Conservation (phyloP, 2,329 filamentous ascomycete genomes). For the Fusarium ramigenum region DNA sequence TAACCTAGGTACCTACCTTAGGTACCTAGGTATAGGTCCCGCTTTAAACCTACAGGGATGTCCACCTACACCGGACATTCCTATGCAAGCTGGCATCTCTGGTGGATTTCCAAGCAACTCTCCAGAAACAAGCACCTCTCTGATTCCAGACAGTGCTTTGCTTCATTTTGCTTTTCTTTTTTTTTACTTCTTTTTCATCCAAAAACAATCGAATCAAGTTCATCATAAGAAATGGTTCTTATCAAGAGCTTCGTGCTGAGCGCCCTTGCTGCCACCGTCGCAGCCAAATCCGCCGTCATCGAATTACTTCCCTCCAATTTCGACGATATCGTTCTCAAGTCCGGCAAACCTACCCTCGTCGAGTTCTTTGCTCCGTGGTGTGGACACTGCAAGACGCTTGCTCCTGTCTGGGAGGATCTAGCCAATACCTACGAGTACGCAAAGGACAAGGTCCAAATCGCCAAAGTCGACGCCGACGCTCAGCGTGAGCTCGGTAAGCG, state of each 20-base stretch:
- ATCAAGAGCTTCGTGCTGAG: conserved; percentile 69
- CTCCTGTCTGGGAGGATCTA: conserved; percentile 93
- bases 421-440: conserved; percentile 77
- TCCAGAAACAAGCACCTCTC: conserved; percentile 19
- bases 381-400: conserved; percentile 98
- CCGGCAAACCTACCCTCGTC: conserved; percentile 93
- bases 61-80: conserved; percentile 30
- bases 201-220: neutral
- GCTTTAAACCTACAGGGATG: conserved; percentile 28
- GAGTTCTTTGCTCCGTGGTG: conserved; percentile 99
- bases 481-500: conserved; percentile 85
- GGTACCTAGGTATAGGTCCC: conserved; percentile 1
- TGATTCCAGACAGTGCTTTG: conserved; percentile 20
- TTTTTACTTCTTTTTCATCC: neutral
- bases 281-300: conserved; percentile 83
- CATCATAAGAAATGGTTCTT: conserved; percentile 59
- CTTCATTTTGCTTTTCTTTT: neutral
- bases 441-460: conserved; percentile 80
- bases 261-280: conserved; percentile 63
- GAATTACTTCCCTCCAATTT: conserved; percentile 93
- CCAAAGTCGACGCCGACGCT: conserved; percentile 94
- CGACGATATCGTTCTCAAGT: conserved; percentile 86
- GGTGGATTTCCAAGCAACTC: conserved; percentile 42
- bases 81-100: conserved; percentile 47
- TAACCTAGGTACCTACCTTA: too few species aligned